Percentiles rank a stretch among this genome's conserved stretches.
Conservation (phyloP, 306 rosid species). For the Chamaecrista fasciculata region DNA sequence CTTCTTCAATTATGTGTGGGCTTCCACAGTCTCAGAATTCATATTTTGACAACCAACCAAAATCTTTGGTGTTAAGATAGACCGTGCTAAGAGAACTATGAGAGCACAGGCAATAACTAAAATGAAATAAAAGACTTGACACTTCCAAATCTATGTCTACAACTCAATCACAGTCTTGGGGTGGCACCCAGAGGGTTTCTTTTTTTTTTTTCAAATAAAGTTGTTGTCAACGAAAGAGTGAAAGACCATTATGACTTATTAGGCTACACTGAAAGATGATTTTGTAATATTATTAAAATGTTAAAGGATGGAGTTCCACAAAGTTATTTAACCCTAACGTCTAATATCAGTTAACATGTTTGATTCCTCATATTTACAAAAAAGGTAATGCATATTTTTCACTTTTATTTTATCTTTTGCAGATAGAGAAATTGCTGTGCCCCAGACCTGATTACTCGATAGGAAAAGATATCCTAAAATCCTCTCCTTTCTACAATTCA, state of each 20-base stretch:
- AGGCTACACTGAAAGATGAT: not conserved
- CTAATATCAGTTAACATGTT: not conserved
- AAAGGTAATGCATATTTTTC: not conserved
- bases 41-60: not conserved
- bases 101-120: not conserved
- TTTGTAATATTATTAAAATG: not conserved
- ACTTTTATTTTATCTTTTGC: conserved; percentile 12
- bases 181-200: not conserved
- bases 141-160: not conserved
- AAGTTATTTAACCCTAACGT: not conserved
- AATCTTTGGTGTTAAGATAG: not conserved
- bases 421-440: not conserved
- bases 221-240: too few relatives aligned
- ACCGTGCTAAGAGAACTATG: not conserved
- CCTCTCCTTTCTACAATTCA: not conserved
- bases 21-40: not conserved
- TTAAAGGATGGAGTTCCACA: not conserved
- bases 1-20: not conserved
- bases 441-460: not conserved
- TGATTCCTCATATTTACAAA: not conserved
- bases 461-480: conserved; percentile 1
- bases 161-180: not conserved
- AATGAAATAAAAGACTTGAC: not conserved
- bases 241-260: not conserved
- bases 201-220: too few relatives aligned